phyloP scores from a whole-genome alignment of 2,329 filamentous ascomycete species.

The Pyrenophora graminea region DNA sequence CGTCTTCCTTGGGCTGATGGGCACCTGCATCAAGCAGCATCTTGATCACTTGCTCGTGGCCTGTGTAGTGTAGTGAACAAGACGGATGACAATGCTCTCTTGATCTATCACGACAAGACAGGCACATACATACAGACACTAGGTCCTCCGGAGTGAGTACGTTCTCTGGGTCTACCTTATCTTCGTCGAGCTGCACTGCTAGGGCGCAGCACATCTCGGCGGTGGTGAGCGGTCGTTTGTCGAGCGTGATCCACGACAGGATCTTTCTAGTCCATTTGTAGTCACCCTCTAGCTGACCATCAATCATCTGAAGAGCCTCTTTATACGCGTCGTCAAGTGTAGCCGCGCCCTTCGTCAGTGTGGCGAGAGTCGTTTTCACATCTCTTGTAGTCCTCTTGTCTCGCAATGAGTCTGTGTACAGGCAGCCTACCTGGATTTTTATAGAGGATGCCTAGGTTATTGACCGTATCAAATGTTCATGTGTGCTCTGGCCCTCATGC shows the following conservation, averaged over 20 bases:
- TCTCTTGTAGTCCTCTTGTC: constrained; percentile 10
- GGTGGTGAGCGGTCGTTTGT: constrained; percentile 19
- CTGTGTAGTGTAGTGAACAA: constrained; percentile 33
- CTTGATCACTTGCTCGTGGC: constrained; percentile 2
- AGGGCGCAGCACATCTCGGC: constrained; percentile 20
- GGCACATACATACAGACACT: constrained; percentile 22
- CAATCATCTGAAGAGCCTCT: constrained; percentile 40
- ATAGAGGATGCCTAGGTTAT: no score
- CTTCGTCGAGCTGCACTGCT: constrained; percentile 12
- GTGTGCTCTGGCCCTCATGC: no score
- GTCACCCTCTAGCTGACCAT: constrained; percentile 41
- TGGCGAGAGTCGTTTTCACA: constrained; percentile 6
- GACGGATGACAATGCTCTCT: constrained; percentile 29
- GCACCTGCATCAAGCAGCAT: not conserved
- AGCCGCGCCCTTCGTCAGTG: constrained; percentile 3
- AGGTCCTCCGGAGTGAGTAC: constrained; percentile 16
- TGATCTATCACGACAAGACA: constrained; percentile 23
- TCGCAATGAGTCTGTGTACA: constrained; percentile 14
- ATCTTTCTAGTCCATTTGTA: constrained; percentile 43
- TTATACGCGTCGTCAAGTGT: constrained; percentile 14
- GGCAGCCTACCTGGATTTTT: not conserved
- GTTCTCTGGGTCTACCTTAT: constrained; percentile 13
- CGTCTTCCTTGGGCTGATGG: not conserved
- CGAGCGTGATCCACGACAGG: constrained; percentile 19
- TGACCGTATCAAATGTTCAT: no score